Percentiles rank a stretch among this genome's conserved stretches.
These are phyloP conservation scores for Dichotomopilus funicola DNA, from an alignment of 2,329 filamentous ascomycete genomes.

Conservation along the genomic window DNA sequence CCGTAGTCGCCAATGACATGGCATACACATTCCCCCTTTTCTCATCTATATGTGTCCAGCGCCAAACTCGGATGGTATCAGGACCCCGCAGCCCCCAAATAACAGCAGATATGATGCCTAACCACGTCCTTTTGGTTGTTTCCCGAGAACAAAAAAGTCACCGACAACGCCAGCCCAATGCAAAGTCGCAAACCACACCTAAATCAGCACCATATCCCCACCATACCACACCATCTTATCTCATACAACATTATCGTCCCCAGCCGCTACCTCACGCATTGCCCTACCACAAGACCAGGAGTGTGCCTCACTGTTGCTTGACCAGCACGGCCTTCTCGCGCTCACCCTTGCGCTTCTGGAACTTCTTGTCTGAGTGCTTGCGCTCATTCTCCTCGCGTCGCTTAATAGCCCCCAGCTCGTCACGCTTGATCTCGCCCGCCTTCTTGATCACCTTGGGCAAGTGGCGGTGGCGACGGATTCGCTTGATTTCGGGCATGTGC, in stretches of 20 bases:
- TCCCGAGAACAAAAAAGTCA: too few species aligned
- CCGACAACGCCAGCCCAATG: slow-evolving; percentile 9
- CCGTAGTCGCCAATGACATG: neutral
- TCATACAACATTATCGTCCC: too few species aligned
- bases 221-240: neutral
- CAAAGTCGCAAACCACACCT: neutral
- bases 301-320: slow-evolving; percentile 41
- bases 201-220: neutral
- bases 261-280: too few species aligned
- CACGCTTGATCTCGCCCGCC: slow-evolving; percentile 86
- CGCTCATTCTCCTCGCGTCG: slow-evolving; percentile 89
- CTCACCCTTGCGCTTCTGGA: slow-evolving; percentile 47
- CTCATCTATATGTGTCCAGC: slow-evolving; percentile 8
- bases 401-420: slow-evolving; percentile 84
- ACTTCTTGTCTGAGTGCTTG: slow-evolving; percentile 80
- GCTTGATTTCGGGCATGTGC: slow-evolving; percentile 92
- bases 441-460: slow-evolving; percentile 92
- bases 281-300: too few species aligned
- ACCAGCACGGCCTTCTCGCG: slow-evolving; percentile 89
- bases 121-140: too few species aligned
- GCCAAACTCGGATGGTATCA: slow-evolving; percentile 22
- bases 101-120: neutral
- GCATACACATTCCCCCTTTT: neutral
- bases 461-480: slow-evolving; percentile 87
- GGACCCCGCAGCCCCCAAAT: slow-evolving; percentile 2